Evolutionary conservation across 805 yeast species (phyloP).

Genomic region (Candida caryicola): DNA sequence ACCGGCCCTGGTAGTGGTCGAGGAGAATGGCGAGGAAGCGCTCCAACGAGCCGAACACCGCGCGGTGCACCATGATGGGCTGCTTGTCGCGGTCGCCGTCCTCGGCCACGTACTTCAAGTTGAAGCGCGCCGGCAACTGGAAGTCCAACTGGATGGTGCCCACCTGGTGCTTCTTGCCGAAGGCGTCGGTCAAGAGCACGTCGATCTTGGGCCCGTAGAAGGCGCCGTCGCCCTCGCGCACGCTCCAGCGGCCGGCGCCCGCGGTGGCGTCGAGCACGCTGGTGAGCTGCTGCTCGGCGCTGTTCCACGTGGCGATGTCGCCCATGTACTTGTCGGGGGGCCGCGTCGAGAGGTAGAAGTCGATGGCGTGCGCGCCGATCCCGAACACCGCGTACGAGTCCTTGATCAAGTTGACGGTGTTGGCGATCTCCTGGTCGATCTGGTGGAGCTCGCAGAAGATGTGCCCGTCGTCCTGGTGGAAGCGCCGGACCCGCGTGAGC

Average conservation of each 20-base stretch:
- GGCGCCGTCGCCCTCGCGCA: conserved; percentile 94
- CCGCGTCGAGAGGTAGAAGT: conserved; percentile 75
- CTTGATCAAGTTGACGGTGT: conserved; percentile 70
- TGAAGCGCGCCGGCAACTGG: conserved; percentile 85
- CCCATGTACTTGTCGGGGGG: conserved; percentile 80
- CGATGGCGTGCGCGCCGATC: conserved; percentile 47
- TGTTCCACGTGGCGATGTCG: conserved; percentile 69
- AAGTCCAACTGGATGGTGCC: conserved; percentile 96
- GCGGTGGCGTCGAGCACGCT: conserved; percentile 49
- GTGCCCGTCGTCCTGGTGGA: conserved; percentile 98
- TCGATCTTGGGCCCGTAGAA: conserved; percentile 97
- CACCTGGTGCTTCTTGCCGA: conserved; percentile 82
- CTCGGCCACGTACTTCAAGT: conserved; percentile 59
- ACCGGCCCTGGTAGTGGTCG: conserved; percentile 86
- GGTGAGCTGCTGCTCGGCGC: conserved; percentile 69
- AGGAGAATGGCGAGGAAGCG: conserved; percentile 86
- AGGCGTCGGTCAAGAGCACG: conserved; percentile 74
- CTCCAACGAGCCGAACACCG: conserved; percentile 92
- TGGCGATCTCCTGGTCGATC: conserved; percentile 67
- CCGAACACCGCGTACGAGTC: conserved; percentile 72
- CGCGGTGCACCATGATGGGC: conserved; percentile 96
- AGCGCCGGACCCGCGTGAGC: conserved; percentile 85
- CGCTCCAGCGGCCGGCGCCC: conserved; percentile 58
- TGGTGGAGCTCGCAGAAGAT: conserved; percentile 84
- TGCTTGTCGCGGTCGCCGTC: conserved; percentile 50